These are phyloP conservation scores for Trichoderma koningii DNA, from an alignment of 2,329 filamentous ascomycete genomes.

Conservation along the genomic window DNA sequence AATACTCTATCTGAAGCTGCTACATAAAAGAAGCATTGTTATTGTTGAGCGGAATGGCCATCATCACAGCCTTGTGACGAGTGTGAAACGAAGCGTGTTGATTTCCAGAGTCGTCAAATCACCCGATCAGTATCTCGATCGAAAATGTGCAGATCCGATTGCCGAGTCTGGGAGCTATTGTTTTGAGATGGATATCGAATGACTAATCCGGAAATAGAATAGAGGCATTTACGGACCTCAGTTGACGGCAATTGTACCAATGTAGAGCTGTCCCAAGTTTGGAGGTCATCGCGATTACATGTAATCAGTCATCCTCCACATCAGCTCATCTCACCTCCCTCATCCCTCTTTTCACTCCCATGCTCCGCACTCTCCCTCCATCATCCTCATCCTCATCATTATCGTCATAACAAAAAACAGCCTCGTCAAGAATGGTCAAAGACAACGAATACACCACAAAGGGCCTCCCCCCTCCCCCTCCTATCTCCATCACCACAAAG, in stretches of 20 bases:
- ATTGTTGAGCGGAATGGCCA: too few species aligned
- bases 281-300: too few species aligned
- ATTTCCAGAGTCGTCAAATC: too few species aligned
- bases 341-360: background rate
- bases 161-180: background rate
- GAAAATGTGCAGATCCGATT: background rate
- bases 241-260: background rate
- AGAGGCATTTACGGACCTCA: background rate
- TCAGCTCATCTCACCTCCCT: background rate
- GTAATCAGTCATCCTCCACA: too few species aligned
- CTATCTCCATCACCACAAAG: constrained; percentile 65
- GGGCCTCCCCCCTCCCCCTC: constrained; percentile 44
- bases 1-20: constrained; percentile 1
- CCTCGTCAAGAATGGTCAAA: background rate
- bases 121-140: background rate
- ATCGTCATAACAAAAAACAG: too few species aligned
- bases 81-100: too few species aligned
- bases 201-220: background rate
- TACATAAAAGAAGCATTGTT: background rate
- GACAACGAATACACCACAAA: constrained; percentile 36
- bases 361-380: background rate
- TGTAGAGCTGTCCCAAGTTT: background rate
- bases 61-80: too few species aligned
- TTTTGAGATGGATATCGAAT: background rate
- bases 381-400: background rate